Evolutionary conservation across 2,329 filamentous ascomycete species (phyloP), one percentile per base, ranked within the genome.

Genomic region (Aspergillus aculeatus): DNA sequence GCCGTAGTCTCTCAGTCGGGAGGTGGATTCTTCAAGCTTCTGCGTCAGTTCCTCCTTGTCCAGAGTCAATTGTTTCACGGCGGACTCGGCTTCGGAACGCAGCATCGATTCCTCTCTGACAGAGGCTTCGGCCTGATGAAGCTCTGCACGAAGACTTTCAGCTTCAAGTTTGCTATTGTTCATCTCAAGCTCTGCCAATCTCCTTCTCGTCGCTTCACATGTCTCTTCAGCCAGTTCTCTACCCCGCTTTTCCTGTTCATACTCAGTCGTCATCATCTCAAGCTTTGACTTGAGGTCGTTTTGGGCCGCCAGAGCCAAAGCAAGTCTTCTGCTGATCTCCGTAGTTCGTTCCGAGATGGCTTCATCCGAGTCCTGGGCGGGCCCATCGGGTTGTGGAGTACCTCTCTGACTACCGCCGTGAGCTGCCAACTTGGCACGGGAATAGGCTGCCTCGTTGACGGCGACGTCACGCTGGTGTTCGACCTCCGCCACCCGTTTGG

Each of bases 391-490:
- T 59, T 81, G 80, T 6, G 83, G 82, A 6, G 82, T 84, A n/a
- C 82, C 80, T 47, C 81, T 81, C 54, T 86, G 83, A 67, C 89
- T 92, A n/a, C 82, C 83, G 57, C 86, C 87, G 64, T 92, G 89
- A 7, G 92, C 93, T 31, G 93, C 93, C 54, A 97, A 81, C 72
- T 92, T 97, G 2, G 96, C 92, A 72, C 96, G 96, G 35, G 93
- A 91, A 75, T 98, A 98, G 0, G 95, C 90, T 1, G 95, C 95
- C 78, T 99, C 96, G 68, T 89, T 90, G 56, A 99, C 88, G n/a
- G 95, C 95, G 47, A 89, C 88, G 76, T 99, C 95, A 54, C 96
- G 86, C 78, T 99, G 95, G 72, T 91, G 93, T 73, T 99, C 95
- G 1, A 96, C 89, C 73, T 97, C 93, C 1, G 94, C 93, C 62